A percentile compares a stretch with the other conserved stretches of the same genome.
Evolutionary conservation across 176 grass and related monocot species (phyloP).

Genomic region (Oryza meyeriana): DNA sequence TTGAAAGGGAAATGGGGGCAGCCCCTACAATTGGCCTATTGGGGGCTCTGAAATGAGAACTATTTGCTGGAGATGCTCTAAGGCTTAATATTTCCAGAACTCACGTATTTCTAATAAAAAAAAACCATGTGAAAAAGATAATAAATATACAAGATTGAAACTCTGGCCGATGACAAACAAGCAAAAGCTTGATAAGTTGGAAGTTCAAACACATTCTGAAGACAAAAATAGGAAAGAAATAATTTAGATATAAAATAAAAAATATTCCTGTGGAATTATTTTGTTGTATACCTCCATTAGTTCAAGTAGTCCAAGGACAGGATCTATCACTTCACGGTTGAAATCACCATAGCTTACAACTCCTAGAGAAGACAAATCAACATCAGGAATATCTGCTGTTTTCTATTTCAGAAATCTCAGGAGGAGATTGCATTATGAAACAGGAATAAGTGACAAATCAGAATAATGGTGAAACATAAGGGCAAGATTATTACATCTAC

Average conservation of each 20-base stretch:
- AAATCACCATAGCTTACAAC: constrained; percentile 65
- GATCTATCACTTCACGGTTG: constrained; percentile 73
- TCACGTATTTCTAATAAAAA: not conserved
- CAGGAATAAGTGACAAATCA: not conserved
- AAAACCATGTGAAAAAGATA: not conserved
- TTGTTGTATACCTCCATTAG: constrained; percentile 70
- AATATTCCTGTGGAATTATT: not conserved
- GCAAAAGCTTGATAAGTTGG: constrained; percentile 79
- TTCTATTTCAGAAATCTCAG: constrained; percentile 90
- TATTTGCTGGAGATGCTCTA: no score
- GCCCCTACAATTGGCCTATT: no score
- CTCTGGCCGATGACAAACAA: constrained; percentile 80
- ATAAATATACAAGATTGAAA: constrained; percentile 52
- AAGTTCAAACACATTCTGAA: constrained; percentile 91
- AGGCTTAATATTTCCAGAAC: not conserved
- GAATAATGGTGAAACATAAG: not conserved
- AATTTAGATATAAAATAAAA: constrained; percentile 7
- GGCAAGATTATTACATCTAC: not conserved
- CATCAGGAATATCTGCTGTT: constrained; percentile 72
- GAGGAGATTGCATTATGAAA: constrained; percentile 18
- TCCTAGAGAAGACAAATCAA: constrained; percentile 69
- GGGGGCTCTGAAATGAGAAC: no score
- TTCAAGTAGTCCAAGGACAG: constrained; percentile 81
- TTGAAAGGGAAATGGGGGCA: no score
- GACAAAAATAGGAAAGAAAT: constrained; percentile 10